Evolutionary conservation across 1,139 yeast species (phyloP).

Genomic region (Yamadazyma sp.): DNA sequence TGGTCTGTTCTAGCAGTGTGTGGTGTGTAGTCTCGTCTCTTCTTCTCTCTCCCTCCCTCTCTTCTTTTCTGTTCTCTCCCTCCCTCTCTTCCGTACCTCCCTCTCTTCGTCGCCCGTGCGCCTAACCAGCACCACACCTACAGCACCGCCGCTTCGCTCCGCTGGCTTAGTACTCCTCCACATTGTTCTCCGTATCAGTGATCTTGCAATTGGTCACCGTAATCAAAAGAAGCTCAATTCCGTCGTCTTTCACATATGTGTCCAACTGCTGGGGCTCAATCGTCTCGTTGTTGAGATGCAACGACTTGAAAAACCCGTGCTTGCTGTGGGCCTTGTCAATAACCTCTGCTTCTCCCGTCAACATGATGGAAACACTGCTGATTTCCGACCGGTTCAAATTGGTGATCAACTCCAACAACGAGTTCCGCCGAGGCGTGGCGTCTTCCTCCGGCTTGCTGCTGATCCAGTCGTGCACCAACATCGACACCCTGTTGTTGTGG

Average conservation of each 20-base stretch:
- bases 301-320: conserved; percentile 55
- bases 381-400: conserved; percentile 74
- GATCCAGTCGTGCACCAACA: conserved; percentile 86
- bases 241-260: conserved; percentile 49
- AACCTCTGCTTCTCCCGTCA: conserved; percentile 68
- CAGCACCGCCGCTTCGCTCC: neutral
- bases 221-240: conserved; percentile 65
- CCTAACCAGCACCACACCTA: too few relatives aligned
- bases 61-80: too few relatives aligned
- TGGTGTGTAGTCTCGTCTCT: too few relatives aligned
- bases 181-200: conserved; percentile 76
- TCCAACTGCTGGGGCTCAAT: conserved; percentile 69
- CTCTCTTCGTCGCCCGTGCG: too few relatives aligned
- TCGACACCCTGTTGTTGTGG: conserved; percentile 71
- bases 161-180: conserved; percentile 39
- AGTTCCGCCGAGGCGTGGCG: conserved; percentile 32
- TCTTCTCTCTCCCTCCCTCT: too few relatives aligned
- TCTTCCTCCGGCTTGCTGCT: conserved; percentile 43
- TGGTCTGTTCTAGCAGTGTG: too few relatives aligned
- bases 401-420: conserved; percentile 62
- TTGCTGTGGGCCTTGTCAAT: conserved; percentile 39
- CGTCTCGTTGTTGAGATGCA: conserved; percentile 59
- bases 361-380: conserved; percentile 74
- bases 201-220: conserved; percentile 67
- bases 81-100: too few relatives aligned